Base-by-base conservation (phyloP, 768 basidiomycete genomes). In the Piloderma croceum region DNA sequence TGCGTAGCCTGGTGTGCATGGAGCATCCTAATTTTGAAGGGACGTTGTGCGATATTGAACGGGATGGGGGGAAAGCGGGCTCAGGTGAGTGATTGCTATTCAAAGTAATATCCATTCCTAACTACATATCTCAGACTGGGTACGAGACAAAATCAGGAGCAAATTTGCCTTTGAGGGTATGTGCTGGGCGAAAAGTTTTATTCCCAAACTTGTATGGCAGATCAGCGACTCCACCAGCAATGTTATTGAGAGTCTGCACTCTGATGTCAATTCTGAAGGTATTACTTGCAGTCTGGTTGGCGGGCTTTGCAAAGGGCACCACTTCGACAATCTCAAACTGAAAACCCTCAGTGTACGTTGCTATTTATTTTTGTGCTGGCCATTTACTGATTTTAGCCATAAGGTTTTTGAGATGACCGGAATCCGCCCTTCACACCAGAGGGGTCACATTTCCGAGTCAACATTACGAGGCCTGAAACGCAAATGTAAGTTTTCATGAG, bases 141-240 rank as follows among this genome's bases (percentile, higher is more conserved):
- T 60, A 0, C 19, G 38, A 4, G 52, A 60, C 24, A 59, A 62
- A 36, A 34, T 47, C 5, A 20, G 46, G 3, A 44, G 47, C n/a
- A 43, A 52, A 12, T 63, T 62, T 39, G 56, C 49, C 0, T 50
- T 59, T 21, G 24, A 48, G 3, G 60, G 36, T 1, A 44, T 63
- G 13, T 63, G 60, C 41, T 63, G 60, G 60, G 50, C 51, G 31
- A 50, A 46, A 17, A 58, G 58, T 27, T 48, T 39, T n/a, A 59
- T 62, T 13, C 56, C 56, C 0, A 15, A 25, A 7, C 21, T 24
- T 3, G 45, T 63, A 1, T 63, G 60, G 62, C 33, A 46, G 15
- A 49, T 44, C 5, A 53, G 54, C 0, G 40, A 58, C 11, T 18
- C 29, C 1, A 58, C 46, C 9, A 60, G 43, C 6, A 63, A 63